Evolutionary conservation across 805 yeast genomes (phyloP).

Genomic region (Isabelozyma gotoi): DNA sequence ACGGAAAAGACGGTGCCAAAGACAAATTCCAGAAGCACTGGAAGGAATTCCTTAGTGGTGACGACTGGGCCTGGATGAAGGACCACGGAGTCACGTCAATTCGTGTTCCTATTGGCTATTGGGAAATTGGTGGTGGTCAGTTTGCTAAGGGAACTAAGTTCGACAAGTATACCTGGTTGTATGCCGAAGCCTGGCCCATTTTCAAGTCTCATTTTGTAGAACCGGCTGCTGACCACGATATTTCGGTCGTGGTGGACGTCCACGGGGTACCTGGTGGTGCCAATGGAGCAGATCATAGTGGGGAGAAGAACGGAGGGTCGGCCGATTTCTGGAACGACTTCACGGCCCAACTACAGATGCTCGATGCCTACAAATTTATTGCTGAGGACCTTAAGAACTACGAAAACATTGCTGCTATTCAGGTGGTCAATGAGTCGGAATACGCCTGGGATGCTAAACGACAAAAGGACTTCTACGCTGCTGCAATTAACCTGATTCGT

Average conservation of each 20-base stretch:
- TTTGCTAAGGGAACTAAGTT: conserved; percentile 65
- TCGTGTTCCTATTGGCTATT: conserved; percentile 88
- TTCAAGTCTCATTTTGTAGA: conserved; percentile 52
- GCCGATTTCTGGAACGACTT: conserved; percentile 65
- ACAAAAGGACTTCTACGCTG: conserved; percentile 61
- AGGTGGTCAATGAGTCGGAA: conserved; percentile 82
- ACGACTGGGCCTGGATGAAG: conserved; percentile 79
- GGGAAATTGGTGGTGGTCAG: conserved; percentile 72
- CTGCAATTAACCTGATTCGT: conserved; percentile 63
- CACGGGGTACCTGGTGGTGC: conserved; percentile 96
- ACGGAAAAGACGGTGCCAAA: conserved; percentile 57
- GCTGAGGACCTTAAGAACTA: conserved; percentile 55
- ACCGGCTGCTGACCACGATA: conserved; percentile 59
- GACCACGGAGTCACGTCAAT: conserved; percentile 72
- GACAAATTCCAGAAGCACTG: conserved; percentile 63
- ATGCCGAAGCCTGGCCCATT: conserved; percentile 70
- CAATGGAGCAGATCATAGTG: conserved; percentile 82
- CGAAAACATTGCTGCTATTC: conserved; percentile 79
- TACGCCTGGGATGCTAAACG: conserved; percentile 51
- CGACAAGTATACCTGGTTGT: conserved; percentile 52
- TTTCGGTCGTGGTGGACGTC: conserved; percentile 77
- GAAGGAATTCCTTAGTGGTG: conserved; percentile 56
- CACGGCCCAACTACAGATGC: conserved; percentile 42
- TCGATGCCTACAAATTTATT: conserved; percentile 55
- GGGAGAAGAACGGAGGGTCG: conserved; percentile 49